Percentiles rank a stretch among this genome's conserved stretches.
These are phyloP conservation scores for Bacidia rubella DNA, from an alignment of 495 filamentous ascomycete species.

Conservation along the genomic window DNA sequence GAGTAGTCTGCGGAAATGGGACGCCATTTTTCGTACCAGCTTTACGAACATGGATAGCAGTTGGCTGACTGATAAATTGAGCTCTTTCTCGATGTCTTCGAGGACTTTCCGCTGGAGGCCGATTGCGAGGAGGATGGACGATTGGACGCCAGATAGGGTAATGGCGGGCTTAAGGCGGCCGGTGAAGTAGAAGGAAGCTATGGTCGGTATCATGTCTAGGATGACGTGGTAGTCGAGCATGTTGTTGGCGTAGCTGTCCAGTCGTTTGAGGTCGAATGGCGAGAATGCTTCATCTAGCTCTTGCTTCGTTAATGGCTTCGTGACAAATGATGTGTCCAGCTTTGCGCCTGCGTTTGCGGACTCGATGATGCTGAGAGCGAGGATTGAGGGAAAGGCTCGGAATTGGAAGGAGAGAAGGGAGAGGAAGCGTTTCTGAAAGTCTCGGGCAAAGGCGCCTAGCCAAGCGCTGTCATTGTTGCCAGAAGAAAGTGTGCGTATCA, in stretches of 20 bases:
- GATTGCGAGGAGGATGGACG: conserved; percentile 73
- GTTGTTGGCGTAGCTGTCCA: conserved; percentile 92
- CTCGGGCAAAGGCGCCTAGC: conserved; percentile 77
- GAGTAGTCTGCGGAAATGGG: conserved; percentile 60
- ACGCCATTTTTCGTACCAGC: conserved; percentile 73
- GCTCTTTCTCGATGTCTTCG: conserved; percentile 67
- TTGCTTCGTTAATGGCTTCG: conserved; percentile 45
- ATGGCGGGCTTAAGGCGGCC: conserved; percentile 53
- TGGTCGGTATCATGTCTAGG: conserved; percentile 73
- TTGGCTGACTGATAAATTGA: conserved; percentile 60
- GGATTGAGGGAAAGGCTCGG: conserved; percentile 64
- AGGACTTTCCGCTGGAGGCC: conserved; percentile 81
- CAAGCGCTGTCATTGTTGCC: conserved; percentile 55
- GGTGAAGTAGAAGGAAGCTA: conserved; percentile 71
- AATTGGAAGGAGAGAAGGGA: conserved; percentile 85
- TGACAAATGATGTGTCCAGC: conserved; percentile 33
- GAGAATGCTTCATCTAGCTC: conserved; percentile 65
- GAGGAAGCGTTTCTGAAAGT: conserved; percentile 88
- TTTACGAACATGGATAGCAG: conserved; percentile 95
- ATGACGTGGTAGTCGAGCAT: conserved; percentile 97
- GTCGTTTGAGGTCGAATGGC: conserved; percentile 84
- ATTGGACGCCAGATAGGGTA: conserved; percentile 63
- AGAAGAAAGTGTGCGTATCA: conserved; percentile 64
- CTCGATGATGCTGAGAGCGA: conserved; percentile 80
- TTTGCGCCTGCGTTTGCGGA: conserved; percentile 64